Base-by-base conservation (phyloP, 352 stramenopile genomes). In the Phytophthora pini region DNA sequence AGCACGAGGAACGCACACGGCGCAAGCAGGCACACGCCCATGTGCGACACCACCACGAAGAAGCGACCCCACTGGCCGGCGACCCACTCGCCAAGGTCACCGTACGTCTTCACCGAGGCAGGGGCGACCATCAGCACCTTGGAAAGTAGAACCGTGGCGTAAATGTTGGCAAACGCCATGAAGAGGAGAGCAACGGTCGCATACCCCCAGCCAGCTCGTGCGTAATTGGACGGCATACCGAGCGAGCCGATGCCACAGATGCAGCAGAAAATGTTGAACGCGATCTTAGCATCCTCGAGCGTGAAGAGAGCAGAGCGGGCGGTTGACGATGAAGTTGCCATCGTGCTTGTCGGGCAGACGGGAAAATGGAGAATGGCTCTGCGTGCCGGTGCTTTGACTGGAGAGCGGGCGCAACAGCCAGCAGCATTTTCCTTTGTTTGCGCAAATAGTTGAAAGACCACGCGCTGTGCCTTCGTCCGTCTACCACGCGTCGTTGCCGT, bases 211-310 rank as follows among this genome's bases (percentile, higher is more conserved):
- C 77, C 77, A 2, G 77, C 76, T 11, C 77, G 77, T n/a, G 77
- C 59, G 46, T 80, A 87, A 58, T 86, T 87, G 34, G 70, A 72
- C 5, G 79, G 77, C 70, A 88, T 84, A 53, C 77, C 77, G 34
- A 88, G 38, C 10, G 38, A 43, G 13, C 38, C 38, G n/a, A 43
- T 43, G 22, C 38, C 38, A 20, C 38, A 43, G 26, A 87, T 74
- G 34, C 70, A 80, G 61, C 78, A 87, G 36, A 84, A 74, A 26
- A 81, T 68, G 47, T 72, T 72, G 56, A 80, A 80, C n/a, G 64
- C 64, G 20, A 58, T 74, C 50, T 86, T 86, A 57, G 64, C 47
- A 53, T 86, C 77, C 40, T 86, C 77, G n/a, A 60, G 27, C n/a
- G 77, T 84, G 53, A 80, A 82, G 65, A 77, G 38, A 46, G 65